Conservation (phyloP, 2,329 filamentous ascomycete genomes). For the Sporothrix curviconia region DNA sequence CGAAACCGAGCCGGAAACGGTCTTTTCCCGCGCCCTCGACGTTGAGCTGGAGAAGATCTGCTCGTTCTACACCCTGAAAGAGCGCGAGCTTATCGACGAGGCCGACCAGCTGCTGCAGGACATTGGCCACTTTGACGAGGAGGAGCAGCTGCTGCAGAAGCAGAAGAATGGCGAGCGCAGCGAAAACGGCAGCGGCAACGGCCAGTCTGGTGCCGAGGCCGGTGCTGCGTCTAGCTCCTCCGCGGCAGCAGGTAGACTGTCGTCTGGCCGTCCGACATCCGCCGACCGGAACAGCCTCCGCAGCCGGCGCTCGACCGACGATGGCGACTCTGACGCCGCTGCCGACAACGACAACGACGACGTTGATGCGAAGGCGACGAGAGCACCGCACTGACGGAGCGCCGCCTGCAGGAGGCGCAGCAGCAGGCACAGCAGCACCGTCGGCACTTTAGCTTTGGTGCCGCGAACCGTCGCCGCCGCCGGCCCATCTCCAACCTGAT, state of each 20-base stretch:
- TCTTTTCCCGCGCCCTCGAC: constrained; percentile 77
- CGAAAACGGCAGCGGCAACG: neutral
- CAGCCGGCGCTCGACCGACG: constrained; percentile 47
- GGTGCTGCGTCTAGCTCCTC: constrained; percentile 14
- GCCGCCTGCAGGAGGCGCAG: constrained; percentile 7
- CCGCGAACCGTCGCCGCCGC: neutral
- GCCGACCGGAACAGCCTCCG: constrained; percentile 29
- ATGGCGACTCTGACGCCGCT: constrained; percentile 40
- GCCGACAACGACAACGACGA: constrained; percentile 42
- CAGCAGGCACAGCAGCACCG: constrained; percentile 23
- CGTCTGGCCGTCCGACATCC: constrained; percentile 3
- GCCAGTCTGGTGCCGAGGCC: neutral
- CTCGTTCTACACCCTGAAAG: constrained; percentile 84
- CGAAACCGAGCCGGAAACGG: constrained; percentile 64
- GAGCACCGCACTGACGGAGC: constrained; percentile 44
- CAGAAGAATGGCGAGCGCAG: neutral
- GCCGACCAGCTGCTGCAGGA: constrained; percentile 71
- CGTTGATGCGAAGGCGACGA: constrained; percentile 56
- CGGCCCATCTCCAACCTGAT: constrained; percentile 25
- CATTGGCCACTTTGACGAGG: constrained; percentile 59
- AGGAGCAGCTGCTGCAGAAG: constrained; percentile 34
- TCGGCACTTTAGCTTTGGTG: constrained; percentile 32
- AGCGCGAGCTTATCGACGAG: constrained; percentile 78
- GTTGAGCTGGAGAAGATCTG: constrained; percentile 90
- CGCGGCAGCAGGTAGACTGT: neutral